Evolutionary conservation across 176 grass and related monocot species (phyloP).

Genomic region (Rhynchospora breviuscula): DNA sequence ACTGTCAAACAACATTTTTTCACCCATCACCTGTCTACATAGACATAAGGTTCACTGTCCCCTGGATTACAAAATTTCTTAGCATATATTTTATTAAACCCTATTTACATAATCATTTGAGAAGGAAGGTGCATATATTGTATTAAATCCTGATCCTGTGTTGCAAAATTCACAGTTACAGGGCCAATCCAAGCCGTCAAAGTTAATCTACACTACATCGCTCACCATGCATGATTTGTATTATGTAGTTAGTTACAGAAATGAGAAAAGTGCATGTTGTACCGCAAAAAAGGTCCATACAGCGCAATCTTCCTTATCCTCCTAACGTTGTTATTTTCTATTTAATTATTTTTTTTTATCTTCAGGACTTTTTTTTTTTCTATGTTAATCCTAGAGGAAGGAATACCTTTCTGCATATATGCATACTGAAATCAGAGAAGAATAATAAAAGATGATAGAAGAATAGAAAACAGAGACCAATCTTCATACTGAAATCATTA

Average conservation of each 20-base stretch:
- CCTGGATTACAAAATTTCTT: no score
- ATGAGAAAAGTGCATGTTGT: neutral
- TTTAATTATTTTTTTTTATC: no score
- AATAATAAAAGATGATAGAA: no score
- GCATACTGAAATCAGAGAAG: no score
- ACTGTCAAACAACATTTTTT: no score
- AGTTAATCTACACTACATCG: neutral
- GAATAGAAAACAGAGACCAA: neutral
- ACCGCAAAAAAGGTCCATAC: no score
- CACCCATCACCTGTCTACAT: no score
- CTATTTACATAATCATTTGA: no score
- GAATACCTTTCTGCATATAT: neutral
- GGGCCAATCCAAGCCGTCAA: neutral
- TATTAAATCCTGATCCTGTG: neutral
- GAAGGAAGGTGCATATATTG: neutral
- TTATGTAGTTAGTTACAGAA: neutral
- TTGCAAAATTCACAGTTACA: neutral
- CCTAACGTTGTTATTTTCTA: no score
- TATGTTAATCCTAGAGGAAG: neutral
- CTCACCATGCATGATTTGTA: neutral
- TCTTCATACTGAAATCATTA: neutral
- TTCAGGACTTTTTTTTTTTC: neutral
- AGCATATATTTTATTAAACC: no score
- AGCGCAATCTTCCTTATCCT: no score
- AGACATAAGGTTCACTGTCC: no score